Base-by-base conservation (phyloP, 129 eudicot species). In the Smallanthus sonchifolius region DNA sequence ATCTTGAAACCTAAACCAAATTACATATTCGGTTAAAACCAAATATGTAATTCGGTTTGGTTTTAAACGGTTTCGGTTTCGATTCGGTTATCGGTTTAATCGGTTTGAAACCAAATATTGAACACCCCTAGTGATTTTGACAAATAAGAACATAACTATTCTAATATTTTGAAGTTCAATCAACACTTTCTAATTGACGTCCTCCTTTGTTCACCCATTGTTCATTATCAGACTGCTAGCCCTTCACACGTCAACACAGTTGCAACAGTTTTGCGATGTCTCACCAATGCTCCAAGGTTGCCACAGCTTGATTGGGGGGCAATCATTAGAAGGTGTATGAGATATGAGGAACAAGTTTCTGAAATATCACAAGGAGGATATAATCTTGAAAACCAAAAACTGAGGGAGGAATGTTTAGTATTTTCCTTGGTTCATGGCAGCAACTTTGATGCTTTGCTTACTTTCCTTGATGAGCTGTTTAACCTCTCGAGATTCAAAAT, bases 231-330 rank as follows among this genome's bases (percentile, higher is more conserved):
- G 96, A 51, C 70, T 65, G 83, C 69, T 80, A 30, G 63, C 42
- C 43, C 44, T 35, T n/a, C 79, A 64, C 86, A 86, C 55, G 83
- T 83, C 48, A 80, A 81, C 78, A 85, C 93, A 28, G 81, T 86
- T 66, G 76, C 81, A 19, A 51, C 88, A 68, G 84, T 77, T 69
- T 52, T 94, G 69, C 84, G 85, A 75, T 94, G 98, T 67, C 96
- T 94, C 65, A 82, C 96, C 55, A 74, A 65, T 78, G 97, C 97
- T 77, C 91, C 98, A 24, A 83, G 91, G 67, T 80, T 94, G 71
- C 97, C 98, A 55, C 76, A 70, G 5, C 77, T 90, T 39, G 97
- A 91, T 28, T 94, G 97, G 98, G 96, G 92, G 43, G 84, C 89
- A 65, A 59, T 91, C 42, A 78, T 94, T 60, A 86, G 93, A 79